A percentile compares a stretch with the other conserved stretches of the same genome.
These are phyloP conservation scores for Evernia prunastri DNA, from an alignment of 495 filamentous ascomycete species.

Conservation along the genomic window DNA sequence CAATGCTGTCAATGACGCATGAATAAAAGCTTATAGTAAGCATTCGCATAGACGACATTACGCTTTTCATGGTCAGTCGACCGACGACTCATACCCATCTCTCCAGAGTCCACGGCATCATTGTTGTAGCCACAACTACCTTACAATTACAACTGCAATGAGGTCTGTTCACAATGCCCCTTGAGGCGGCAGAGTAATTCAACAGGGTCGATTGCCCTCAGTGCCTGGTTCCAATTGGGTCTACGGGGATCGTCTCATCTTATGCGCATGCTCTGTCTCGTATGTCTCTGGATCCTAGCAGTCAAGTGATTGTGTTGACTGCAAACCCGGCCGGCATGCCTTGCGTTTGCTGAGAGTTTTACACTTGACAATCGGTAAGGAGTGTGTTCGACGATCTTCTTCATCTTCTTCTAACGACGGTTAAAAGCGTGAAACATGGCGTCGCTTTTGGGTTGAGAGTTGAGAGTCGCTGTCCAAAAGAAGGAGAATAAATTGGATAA, in stretches of 20 bases:
- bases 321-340: not conserved
- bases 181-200: not conserved
- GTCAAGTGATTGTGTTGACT: not conserved
- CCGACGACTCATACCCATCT: not conserved
- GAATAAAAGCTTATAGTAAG: not conserved
- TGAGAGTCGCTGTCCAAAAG: not conserved
- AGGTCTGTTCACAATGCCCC: not conserved
- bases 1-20: slow-evolving; percentile 12
- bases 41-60: not conserved
- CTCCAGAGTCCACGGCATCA: not conserved
- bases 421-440: not conserved
- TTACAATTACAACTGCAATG: too few species aligned
- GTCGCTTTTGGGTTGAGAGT: not conserved
- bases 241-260: too few species aligned
- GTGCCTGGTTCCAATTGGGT: too few species aligned
- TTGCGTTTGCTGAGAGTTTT: not conserved
- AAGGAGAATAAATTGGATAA: not conserved
- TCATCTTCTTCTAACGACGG: not conserved
- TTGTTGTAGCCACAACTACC: too few species aligned
- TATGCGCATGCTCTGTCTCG: too few species aligned
- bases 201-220: too few species aligned
- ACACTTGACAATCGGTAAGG: not conserved
- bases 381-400: not conserved
- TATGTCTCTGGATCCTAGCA: too few species aligned
- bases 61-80: too few species aligned